Evolutionary conservation across 1,284 basidiomycete species (phyloP), one percentile per base, ranked within the genome.

Genomic region (Puccinia polysora): DNA sequence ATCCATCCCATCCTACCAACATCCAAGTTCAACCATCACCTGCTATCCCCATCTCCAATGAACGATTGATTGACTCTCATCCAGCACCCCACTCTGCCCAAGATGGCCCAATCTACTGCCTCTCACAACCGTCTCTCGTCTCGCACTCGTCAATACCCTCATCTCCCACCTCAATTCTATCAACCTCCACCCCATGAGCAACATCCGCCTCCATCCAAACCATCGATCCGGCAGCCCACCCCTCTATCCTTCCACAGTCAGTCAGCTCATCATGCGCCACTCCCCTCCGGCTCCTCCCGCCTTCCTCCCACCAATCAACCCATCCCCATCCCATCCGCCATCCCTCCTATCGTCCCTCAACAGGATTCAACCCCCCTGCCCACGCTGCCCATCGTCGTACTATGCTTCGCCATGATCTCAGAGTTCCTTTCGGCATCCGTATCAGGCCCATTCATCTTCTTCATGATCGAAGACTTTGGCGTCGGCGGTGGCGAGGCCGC

Each of bases 341-440:
- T 85, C 72, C 87, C 88, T 75, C 82, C 88, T 74, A 84, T 86
- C 72, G 77, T 83, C n/a, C 79, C 85, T n/a, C 82, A 74, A 25
- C 63, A 73, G 3, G 74, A 76, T 47, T 65, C 80, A 10, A 94
- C 91, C 1, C 91, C 92, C 2, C 80, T 97, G 30, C 93, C 92
- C 0, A 82, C 83, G n/a, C 81, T 97, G 52, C 89, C 92, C 0
- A 93, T 96, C 88, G 83, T 88, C 75, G 93, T 96, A 2, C 81
- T 97, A 53, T 94, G 90, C 64, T 76, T 93, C 88, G 89, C 89
- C 1, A 89, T 96, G 88, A 84, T 95, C 18, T 91, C 91, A 55
- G 93, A 97, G 81, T 93, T 96, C 78, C 81, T 96, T 52, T 89
- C 88, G 7, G 92, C 93, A 28, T 94, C 93, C 78, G 88, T 94